Conservation (phyloP, 176 grass and related monocot genomes). For the Hordeum marinum region DNA sequence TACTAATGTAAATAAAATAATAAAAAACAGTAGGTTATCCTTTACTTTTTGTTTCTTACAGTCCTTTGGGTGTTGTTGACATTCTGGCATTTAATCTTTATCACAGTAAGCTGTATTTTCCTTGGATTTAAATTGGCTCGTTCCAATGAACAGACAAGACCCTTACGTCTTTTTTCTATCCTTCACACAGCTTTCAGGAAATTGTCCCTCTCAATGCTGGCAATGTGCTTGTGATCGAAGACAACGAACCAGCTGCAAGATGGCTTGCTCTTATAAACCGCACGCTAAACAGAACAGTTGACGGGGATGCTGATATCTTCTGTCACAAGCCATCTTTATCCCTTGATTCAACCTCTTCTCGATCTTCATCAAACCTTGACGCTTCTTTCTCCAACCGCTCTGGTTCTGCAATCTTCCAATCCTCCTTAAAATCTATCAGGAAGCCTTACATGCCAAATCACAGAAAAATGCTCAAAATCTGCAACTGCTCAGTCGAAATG, state of each 20-base stretch:
- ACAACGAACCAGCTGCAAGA: slow-evolving; percentile 70
- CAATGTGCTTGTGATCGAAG: slow-evolving; percentile 89
- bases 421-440: slow-evolving; percentile 71
- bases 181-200: slow-evolving; percentile 82
- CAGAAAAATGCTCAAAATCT: slow-evolving; percentile 63
- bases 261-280: slow-evolving; percentile 77
- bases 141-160: background rate
- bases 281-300: slow-evolving; percentile 40
- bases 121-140: background rate
- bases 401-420: slow-evolving; percentile 76
- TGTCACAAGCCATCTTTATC: slow-evolving; percentile 38
- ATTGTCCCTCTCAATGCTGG: slow-evolving; percentile 95
- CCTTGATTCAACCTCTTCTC: slow-evolving; percentile 42
- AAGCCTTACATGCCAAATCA: slow-evolving; percentile 73
- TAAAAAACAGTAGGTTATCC: background rate
- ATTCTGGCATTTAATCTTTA: slow-evolving; percentile 3
- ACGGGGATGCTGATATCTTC: slow-evolving; percentile 40
- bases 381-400: slow-evolving; percentile 47
- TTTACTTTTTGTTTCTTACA: background rate
- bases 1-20: background rate
- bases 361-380: slow-evolving; percentile 38
- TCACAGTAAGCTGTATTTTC: background rate
- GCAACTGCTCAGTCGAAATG: slow-evolving; percentile 76
- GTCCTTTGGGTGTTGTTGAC: background rate
- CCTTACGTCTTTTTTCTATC: background rate